These are phyloP conservation scores for Venturia oleaginea DNA, from an alignment of 2,329 filamentous ascomycete species.

Conservation along the genomic window DNA sequence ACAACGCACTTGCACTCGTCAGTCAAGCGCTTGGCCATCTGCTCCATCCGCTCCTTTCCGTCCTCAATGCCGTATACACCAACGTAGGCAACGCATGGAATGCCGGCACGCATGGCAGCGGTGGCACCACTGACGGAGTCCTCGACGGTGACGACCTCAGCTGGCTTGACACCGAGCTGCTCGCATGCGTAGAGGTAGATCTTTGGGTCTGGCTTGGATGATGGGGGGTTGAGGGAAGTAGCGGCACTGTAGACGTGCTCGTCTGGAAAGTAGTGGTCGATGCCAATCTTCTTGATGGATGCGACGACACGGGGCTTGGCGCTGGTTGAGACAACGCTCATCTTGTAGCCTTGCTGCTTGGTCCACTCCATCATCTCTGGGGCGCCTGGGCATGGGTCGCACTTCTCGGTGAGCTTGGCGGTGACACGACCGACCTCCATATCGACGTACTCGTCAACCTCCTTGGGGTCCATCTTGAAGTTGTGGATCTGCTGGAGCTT, in stretches of 20 bases:
- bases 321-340: constrained; percentile 75
- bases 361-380: constrained; percentile 60
- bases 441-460: constrained; percentile 65
- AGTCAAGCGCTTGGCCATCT: constrained; percentile 41
- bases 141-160: constrained; percentile 72
- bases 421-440: constrained; percentile 79
- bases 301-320: constrained; percentile 70
- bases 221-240: constrained; percentile 67
- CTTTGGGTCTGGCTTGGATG: constrained; percentile 82
- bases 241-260: constrained; percentile 75
- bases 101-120: constrained; percentile 66
- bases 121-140: constrained; percentile 76
- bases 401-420: constrained; percentile 61
- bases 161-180: constrained; percentile 59
- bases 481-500: constrained; percentile 66
- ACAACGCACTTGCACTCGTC: constrained; percentile 38
- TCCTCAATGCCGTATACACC: constrained; percentile 53
- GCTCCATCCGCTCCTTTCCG: constrained; percentile 52
- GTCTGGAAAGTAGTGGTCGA: constrained; percentile 70
- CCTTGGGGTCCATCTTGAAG: constrained; percentile 58
- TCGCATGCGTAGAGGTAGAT: constrained; percentile 75
- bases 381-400: constrained; percentile 60
- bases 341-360: constrained; percentile 53
- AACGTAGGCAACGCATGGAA: constrained; percentile 76
- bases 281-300: constrained; percentile 67